Conservation (phyloP, 1,284 basidiomycete species). For the Tetrapyrgos nigripes region DNA sequence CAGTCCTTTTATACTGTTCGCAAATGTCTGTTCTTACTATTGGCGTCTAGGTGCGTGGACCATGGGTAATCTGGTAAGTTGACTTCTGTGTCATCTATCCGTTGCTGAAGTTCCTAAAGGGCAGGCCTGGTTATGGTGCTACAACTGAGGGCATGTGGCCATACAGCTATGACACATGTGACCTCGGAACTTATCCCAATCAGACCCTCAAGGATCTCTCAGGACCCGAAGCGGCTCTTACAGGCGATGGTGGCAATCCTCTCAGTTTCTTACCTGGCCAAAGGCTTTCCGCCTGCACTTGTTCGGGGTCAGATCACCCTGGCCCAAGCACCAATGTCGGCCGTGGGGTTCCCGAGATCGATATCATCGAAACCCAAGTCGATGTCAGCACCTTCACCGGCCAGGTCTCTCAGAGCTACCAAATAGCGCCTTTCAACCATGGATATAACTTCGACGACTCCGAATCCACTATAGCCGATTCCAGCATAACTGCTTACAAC, state of each 20-base stretch:
- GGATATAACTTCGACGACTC: constrained; percentile 62
- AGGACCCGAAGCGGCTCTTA: constrained; percentile 54
- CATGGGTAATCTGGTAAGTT: constrained; percentile 76
- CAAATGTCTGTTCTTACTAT: neutral
- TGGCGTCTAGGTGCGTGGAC: constrained; percentile 68
- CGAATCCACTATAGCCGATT: constrained; percentile 61
- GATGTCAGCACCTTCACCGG: constrained; percentile 40
- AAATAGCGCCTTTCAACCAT: constrained; percentile 83
- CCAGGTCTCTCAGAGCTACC: constrained; percentile 80
- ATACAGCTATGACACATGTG: constrained; percentile 84
- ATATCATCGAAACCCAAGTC: constrained; percentile 11
- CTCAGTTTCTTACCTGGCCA: constrained; percentile 81
- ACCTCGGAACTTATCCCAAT: constrained; percentile 85
- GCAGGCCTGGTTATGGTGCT: constrained; percentile 76
- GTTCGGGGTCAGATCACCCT: constrained; percentile 82
- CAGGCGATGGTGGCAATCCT: constrained; percentile 49
- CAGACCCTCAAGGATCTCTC: constrained; percentile 64
- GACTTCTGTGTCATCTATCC: constrained; percentile 1
- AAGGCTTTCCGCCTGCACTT: constrained; percentile 84
- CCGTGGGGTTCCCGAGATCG: constrained; percentile 81
- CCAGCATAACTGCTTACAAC: constrained; percentile 63
- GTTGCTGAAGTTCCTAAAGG: constrained; percentile 40
- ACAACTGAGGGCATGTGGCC: constrained; percentile 76
- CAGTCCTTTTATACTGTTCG: constrained; percentile 45
- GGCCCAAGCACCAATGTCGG: constrained; percentile 79